Evolutionary conservation across 768 basidiomycete species (phyloP), one percentile per base, ranked within the genome.

Genomic region (Tulasnella sp.): DNA sequence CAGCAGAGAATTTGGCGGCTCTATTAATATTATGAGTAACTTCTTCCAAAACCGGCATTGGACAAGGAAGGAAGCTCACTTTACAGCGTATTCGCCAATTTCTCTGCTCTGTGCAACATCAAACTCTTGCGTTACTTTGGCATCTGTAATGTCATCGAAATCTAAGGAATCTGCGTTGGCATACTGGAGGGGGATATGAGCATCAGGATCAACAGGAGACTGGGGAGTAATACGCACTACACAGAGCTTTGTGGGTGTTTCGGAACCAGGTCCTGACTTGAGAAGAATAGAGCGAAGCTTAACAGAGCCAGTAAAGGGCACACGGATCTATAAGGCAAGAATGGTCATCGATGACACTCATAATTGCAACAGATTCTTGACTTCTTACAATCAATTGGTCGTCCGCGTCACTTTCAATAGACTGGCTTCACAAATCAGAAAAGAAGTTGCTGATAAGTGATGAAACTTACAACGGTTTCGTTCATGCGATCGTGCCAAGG

Each of bases 281-380:
- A 95, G 64, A 2, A 90, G 74, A 34, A 95, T 69, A 22, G 83
- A 77, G 20, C 83, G 79, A 37, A 93, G 74, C 58, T 83, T 87
- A 40, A 93, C 84, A 13, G 83, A 80, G 7, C 84, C 82, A 0
- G 82, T 89, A 65, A 95, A 93, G 1, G 91, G 90, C 24, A 95
- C 63, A 43, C 82, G 83, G 45, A 90, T 65, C 86, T 88, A 57
- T 31, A 31, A 0, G 20, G 3, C n/a, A 31, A 12, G 5, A 42
- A 28, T 22, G 20, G 43, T 25, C 43, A 24, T n/a, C n/a, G n/a
- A n/a, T n/a, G n/a, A n/a, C n/a, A n/a, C n/a, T n/a, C n/a, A n/a
- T n/a, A n/a, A n/a, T n/a, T n/a, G n/a, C n/a, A n/a, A n/a, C n/a
- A n/a, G n/a, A n/a, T n/a, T n/a, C n/a, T n/a, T 37, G 60, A 53